Base-by-base conservation (phyloP, 129 eudicot species). In the Arctium minus region DNA sequence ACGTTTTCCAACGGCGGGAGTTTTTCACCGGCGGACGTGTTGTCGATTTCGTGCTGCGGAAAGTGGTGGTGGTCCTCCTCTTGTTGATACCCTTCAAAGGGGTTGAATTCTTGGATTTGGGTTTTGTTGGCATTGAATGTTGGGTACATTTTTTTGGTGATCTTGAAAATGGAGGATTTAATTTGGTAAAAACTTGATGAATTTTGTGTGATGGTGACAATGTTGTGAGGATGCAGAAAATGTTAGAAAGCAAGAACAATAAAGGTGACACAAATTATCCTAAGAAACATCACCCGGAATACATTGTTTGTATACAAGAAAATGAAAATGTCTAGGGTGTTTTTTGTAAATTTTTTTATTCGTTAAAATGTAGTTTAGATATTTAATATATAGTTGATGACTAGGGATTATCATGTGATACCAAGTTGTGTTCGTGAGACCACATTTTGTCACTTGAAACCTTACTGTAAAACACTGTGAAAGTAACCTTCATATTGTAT, bases 1-100 rank as follows among this genome's bases (percentile, higher is more conserved):
- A 40, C 39, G 74, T 84, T 79, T 72, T 60, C 76, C 83, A 73
- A 42, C 1, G 80, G 70, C 4, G 83, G 83, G 60, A 79, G 71
- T 32, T 72, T n/a, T 56, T 69, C 3, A 9, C 46, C 67, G 13
- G 22, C 36, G 53, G 80, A n/a, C 18, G 39, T 4, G 15, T 64
- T 38, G 5, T 7, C 65, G 31, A 48, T 3, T 73, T 81, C 68
- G 8, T 39, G 74, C 15, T 46, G 68, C 22, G 68, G 74, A 73
- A 74, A 39, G 17, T 39, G 69, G 10, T 75, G 70, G 72, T 11
- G 74, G 7, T 75, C 76, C 32, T n/a, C 76, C 1, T 10, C 3
- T 1, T 4, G 0, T 35, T 67, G 71, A 76, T 75, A 35, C 1
- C 2, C 15, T 65, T 36, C 56, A 48, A 48, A 46, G 22, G 77